Conservation (phyloP, 2,329 filamentous ascomycete genomes). For the Cladosporium sp. region DNA sequence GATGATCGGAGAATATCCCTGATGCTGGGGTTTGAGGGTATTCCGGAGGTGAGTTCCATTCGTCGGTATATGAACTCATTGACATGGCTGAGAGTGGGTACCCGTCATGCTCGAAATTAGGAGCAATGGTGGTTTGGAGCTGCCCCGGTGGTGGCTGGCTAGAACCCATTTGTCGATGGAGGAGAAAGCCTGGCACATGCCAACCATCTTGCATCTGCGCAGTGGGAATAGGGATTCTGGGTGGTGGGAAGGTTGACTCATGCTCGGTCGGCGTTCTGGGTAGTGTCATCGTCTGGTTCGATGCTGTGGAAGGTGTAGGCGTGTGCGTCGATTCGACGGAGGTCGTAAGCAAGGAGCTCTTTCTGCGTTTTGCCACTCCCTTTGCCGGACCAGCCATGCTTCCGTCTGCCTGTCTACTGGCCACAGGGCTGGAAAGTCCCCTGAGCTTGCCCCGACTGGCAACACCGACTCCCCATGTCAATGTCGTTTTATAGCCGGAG, state of each 20-base stretch:
- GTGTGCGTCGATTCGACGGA: background rate
- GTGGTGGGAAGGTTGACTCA: conserved; percentile 2
- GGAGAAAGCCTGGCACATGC: conserved; percentile 35
- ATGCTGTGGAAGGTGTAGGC: background rate
- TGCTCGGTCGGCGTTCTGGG: background rate
- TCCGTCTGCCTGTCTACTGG: conserved; percentile 36
- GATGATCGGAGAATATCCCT: conserved; percentile 17
- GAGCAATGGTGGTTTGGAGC: conserved; percentile 38
- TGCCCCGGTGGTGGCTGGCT: conserved; percentile 38
- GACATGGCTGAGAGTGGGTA: conserved; percentile 44
- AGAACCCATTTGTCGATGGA: conserved; percentile 23
- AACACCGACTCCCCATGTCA: conserved; percentile 95
- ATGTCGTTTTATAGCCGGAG: conserved; percentile 90
- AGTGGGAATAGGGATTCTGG: conserved; percentile 15
- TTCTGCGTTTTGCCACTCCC: conserved; percentile 18
- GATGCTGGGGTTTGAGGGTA: conserved; percentile 45
- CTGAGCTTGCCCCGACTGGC: conserved; percentile 92
- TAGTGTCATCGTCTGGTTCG: background rate
- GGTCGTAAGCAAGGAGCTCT: conserved; percentile 19
- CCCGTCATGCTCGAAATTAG: conserved; percentile 37
- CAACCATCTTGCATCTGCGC: conserved; percentile 29
- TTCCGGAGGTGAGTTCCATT: conserved; percentile 44
- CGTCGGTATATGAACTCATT: conserved; percentile 44
- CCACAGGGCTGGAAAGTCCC: conserved; percentile 70
- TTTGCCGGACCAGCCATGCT: conserved; percentile 15